phyloP scores from a whole-genome alignment of 176 grass and related monocot species.

The Oryza nivara region DNA sequence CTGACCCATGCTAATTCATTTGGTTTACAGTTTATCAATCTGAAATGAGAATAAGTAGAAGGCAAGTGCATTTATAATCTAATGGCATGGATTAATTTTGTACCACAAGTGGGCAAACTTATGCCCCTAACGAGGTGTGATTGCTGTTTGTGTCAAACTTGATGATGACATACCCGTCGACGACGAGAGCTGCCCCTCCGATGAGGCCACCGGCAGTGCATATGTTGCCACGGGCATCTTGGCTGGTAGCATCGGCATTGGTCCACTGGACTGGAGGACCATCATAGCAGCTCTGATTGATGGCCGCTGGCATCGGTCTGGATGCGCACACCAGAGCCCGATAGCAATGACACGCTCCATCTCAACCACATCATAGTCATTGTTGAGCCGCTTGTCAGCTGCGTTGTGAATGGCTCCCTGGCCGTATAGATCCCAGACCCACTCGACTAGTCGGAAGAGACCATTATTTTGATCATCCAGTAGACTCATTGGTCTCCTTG shows the following conservation, averaged over 20 bases:
- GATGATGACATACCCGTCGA: neutral
- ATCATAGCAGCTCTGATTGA: constrained; percentile 40
- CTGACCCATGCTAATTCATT: no score
- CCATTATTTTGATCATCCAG: neutral
- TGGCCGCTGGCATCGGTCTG: constrained; percentile 33
- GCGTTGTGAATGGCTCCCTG: constrained; percentile 29
- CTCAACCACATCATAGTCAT: constrained; percentile 15
- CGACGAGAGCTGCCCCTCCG: neutral
- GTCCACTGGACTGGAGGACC: constrained; percentile 35
- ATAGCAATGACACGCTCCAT: constrained; percentile 46
- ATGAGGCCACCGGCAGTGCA: neutral
- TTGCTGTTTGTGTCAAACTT: neutral
- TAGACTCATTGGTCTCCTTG: neutral
- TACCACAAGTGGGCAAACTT: no score
- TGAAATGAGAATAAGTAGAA: no score
- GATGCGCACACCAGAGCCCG: constrained; percentile 61
- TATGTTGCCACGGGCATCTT: constrained; percentile 57
- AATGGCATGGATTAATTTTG: no score
- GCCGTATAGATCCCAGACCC: constrained; percentile 53
- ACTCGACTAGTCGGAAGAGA: constrained; percentile 27
- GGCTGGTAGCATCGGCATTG: constrained; percentile 37
- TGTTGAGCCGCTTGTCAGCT: constrained; percentile 37
- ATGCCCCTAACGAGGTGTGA: neutral
- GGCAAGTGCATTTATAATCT: no score
- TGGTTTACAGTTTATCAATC: no score